A percentile compares a stretch with the other conserved stretches of the same genome.
Evolutionary conservation across 305 asterid genomes (phyloP).

Genomic region (Striga hermonthica): DNA sequence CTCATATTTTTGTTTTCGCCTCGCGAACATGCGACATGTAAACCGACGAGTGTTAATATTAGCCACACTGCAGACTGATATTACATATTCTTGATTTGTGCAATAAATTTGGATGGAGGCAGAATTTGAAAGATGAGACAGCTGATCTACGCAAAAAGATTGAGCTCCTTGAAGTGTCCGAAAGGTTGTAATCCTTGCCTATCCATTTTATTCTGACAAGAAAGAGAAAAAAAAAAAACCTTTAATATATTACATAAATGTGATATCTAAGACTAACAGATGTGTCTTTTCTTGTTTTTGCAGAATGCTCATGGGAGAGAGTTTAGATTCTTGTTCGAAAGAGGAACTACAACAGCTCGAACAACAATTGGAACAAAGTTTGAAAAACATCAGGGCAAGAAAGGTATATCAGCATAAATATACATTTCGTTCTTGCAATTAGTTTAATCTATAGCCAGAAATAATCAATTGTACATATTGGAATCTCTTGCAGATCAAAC

Average conservation of each 20-base stretch:
- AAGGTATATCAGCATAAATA: slow-evolving; percentile 36
- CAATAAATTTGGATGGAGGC: neutral
- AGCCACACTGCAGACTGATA: too few relatives aligned
- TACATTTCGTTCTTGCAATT: neutral
- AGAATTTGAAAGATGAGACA: slow-evolving; percentile 36
- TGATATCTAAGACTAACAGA: neutral
- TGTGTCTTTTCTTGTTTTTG: too few relatives aligned
- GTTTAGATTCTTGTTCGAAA: slow-evolving; percentile 39
- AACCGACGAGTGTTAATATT: too few relatives aligned
- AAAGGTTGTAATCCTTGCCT: slow-evolving; percentile 31
- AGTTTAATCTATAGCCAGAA: neutral
- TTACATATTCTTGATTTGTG: too few relatives aligned
- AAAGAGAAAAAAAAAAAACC: neutral
- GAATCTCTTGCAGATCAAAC: neutral
- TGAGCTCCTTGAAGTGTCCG: slow-evolving; percentile 43
- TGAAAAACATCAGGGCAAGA: slow-evolving; percentile 44
- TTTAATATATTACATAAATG: too few relatives aligned
- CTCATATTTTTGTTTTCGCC: too few relatives aligned
- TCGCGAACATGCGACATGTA: too few relatives aligned
- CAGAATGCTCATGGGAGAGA: slow-evolving; percentile 55
- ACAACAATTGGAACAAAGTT: slow-evolving; percentile 46
- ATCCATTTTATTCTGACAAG: neutral
- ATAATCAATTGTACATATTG: neutral
- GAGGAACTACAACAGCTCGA: slow-evolving; percentile 47
- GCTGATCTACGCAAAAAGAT: slow-evolving; percentile 34